These are phyloP conservation scores for Imleria badia DNA, from an alignment of 768 basidiomycete genomes.

Conservation along the genomic window DNA sequence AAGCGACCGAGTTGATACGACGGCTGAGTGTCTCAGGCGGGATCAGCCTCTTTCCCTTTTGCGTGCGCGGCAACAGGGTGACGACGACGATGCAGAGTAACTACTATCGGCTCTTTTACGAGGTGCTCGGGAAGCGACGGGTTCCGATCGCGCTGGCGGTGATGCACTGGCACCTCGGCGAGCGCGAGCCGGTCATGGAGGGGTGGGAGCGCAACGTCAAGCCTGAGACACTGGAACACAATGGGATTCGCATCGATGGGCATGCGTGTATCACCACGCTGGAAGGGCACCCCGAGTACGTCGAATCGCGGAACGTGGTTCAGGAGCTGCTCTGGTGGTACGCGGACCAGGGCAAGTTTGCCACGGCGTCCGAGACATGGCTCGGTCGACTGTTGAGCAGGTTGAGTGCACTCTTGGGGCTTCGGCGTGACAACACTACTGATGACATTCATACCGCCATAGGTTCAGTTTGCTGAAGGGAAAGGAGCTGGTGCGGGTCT, in stretches of 20 bases:
- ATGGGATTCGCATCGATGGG: conserved; percentile 18
- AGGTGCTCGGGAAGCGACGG: conserved; percentile 38
- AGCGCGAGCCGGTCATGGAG: conserved; percentile 32
- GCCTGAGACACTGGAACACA: conserved; percentile 15
- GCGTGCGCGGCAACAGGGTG: conserved; percentile 31
- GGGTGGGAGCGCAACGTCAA: conserved; percentile 32
- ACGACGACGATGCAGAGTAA: conserved; percentile 31
- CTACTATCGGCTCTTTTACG: conserved; percentile 36
- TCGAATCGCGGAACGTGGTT: conserved; percentile 17
- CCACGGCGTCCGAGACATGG: conserved; percentile 24
- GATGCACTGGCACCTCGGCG: conserved; percentile 42
- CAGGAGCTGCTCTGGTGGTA: conserved; percentile 23
- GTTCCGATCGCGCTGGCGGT: conserved; percentile 41
- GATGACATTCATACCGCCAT: too few relatives aligned
- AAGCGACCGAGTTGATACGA: conserved; percentile 32
- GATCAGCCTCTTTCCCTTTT: conserved; percentile 33
- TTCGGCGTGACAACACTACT: too few relatives aligned
- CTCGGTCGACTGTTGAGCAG: conserved; percentile 19
- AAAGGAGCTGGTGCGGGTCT: conserved; percentile 20
- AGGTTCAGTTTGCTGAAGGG: conserved; percentile 18
- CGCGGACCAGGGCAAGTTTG: conserved; percentile 25
- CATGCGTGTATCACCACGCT: conserved; percentile 33
- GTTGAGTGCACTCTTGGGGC: conserved; percentile 16
- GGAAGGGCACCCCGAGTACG: conserved; percentile 22
- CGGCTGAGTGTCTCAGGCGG: conserved; percentile 27